Percentiles rank a stretch among this genome's conserved stretches.
These are phyloP conservation scores for Phyllosticta citrichinensis DNA, from an alignment of 2,329 filamentous ascomycete species.

Conservation along the genomic window DNA sequence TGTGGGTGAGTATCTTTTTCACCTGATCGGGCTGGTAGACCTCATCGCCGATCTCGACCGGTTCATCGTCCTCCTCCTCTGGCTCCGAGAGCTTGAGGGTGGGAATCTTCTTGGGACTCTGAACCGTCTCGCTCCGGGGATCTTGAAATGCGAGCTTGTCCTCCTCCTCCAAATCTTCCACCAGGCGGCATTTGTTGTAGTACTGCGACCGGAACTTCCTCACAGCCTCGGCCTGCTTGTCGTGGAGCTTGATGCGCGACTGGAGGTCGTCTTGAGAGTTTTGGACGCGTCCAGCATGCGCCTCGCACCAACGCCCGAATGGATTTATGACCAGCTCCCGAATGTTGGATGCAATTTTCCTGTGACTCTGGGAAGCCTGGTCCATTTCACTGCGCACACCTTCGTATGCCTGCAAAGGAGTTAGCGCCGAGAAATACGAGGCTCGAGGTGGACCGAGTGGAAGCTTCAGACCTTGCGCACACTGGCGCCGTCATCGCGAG, in stretches of 20 bases:
- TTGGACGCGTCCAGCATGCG: constrained; percentile 82
- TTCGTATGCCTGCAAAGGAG: constrained; percentile 67
- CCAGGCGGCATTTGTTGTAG: constrained; percentile 95
- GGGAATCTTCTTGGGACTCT: constrained; percentile 52
- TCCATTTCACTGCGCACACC: constrained; percentile 88
- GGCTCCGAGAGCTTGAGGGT: constrained; percentile 80
- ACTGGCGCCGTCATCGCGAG: constrained; percentile 87
- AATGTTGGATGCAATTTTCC: constrained; percentile 93
- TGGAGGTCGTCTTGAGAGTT: constrained; percentile 94
- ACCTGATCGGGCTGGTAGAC: constrained; percentile 75
- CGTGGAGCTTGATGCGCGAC: constrained; percentile 79
- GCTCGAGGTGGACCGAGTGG: not conserved
- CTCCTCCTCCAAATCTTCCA: constrained; percentile 96
- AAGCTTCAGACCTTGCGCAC: constrained; percentile 68
- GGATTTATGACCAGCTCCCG: constrained; percentile 90
- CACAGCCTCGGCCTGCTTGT: constrained; percentile 79
- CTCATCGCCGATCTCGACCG: constrained; percentile 84
- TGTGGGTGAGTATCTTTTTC: constrained; percentile 80
- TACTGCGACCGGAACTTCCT: constrained; percentile 93
- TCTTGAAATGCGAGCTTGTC: constrained; percentile 97
- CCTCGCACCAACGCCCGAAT: constrained; percentile 92
- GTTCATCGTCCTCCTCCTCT: constrained; percentile 60
- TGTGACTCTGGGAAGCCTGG: constrained; percentile 79
- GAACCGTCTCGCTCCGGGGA: constrained; percentile 45
- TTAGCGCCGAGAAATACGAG: constrained; percentile 14